Conservation (phyloP, 164 flowering plant genomes). For the Vitis rupestris region DNA sequence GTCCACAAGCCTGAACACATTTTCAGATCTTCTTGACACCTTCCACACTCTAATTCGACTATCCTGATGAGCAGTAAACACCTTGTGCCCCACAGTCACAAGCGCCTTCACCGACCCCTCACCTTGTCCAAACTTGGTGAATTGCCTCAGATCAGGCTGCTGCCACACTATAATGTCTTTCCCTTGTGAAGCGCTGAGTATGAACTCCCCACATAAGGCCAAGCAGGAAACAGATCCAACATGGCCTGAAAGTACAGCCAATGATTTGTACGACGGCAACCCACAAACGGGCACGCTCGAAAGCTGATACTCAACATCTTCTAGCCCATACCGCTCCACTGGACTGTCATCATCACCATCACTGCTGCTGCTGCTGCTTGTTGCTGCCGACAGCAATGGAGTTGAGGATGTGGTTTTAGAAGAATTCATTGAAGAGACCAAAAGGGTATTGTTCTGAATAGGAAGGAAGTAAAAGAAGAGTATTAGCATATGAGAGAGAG, state of each 20-base stretch:
- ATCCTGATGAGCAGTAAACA: conserved; percentile 95
- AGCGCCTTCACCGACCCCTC: conserved; percentile 89
- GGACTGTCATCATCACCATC: too few relatives aligned
- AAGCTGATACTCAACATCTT: conserved; percentile 12
- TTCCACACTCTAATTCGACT: conserved; percentile 89
- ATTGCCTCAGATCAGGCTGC: conserved; percentile 83
- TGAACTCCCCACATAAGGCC: conserved; percentile 89
- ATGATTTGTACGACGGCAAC: conserved; percentile 34
- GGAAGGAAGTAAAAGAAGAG: conserved; percentile 3
- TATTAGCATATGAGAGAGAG: not conserved
- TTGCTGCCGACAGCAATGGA: conserved; percentile 37
- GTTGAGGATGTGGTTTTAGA: conserved; percentile 27
- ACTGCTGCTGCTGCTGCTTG: conserved; percentile 23
- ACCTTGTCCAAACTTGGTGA: conserved; percentile 83
- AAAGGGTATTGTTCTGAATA: not conserved
- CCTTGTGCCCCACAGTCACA: conserved; percentile 64
- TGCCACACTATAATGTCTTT: conserved; percentile 97
- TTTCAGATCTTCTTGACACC: conserved; percentile 74
- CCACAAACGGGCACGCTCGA: conserved; percentile 17
- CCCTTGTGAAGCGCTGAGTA: conserved; percentile 89
- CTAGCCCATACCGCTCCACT: not conserved
- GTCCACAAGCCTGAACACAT: conserved; percentile 61
- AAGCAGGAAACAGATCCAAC: conserved; percentile 77
- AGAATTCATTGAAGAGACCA: conserved; percentile 14
- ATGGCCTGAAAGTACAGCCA: conserved; percentile 81